Conservation (phyloP, 2,329 filamentous ascomycete genomes). For the Colletotrichum sp. region DNA sequence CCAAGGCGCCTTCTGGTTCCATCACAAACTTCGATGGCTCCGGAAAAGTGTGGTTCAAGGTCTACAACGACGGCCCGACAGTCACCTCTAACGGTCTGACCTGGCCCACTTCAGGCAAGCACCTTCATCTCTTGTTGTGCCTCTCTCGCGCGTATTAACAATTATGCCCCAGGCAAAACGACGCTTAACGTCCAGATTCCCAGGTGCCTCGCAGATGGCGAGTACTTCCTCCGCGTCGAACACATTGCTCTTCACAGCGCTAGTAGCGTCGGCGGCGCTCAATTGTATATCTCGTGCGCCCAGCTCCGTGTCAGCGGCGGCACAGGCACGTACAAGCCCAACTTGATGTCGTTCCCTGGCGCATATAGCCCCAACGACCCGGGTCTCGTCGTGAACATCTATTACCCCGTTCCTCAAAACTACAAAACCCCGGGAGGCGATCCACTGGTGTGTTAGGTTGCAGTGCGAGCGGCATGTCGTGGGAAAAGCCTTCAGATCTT, state of each 20-base stretch:
- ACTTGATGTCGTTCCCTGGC: conserved; percentile 45
- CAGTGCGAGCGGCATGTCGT: conserved; percentile 56
- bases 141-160: background rate
- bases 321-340: conserved; percentile 40
- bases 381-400: conserved; percentile 48
- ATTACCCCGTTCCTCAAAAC: conserved; percentile 43
- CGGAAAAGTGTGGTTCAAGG: conserved; percentile 47
- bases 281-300: conserved; percentile 50
- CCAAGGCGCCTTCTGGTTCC: conserved; percentile 37
- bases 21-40: conserved; percentile 40
- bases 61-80: conserved; percentile 45
- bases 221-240: conserved; percentile 54
- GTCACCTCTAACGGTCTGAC: conserved; percentile 38
- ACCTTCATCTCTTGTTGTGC: background rate
- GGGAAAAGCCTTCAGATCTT: background rate
- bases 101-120: conserved; percentile 43
- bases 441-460: conserved; percentile 27
- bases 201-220: conserved; percentile 48
- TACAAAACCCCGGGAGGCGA: conserved; percentile 32
- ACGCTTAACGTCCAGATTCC: conserved; percentile 47
- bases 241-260: conserved; percentile 53
- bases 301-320: conserved; percentile 48
- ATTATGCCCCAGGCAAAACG: conserved; percentile 25
- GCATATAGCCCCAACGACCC: conserved; percentile 45
- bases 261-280: conserved; percentile 43